Conservation (phyloP, 2,329 filamentous ascomycete genomes). For the Emergomyces pasteurianus region DNA sequence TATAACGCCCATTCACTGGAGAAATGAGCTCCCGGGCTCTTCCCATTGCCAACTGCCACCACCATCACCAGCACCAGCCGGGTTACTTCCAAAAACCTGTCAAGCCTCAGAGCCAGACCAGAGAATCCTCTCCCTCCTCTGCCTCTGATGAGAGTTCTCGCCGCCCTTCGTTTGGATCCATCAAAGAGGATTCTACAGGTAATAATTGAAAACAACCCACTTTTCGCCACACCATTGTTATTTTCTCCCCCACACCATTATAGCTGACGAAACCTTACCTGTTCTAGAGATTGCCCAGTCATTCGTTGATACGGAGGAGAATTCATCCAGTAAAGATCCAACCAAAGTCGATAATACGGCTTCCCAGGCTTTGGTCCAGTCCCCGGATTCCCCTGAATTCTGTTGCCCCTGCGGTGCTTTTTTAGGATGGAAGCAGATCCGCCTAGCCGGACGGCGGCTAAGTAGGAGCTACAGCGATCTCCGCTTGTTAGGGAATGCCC, state of each 20-base stretch:
- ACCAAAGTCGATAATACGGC: conserved; percentile 13
- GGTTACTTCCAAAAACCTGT: not conserved
- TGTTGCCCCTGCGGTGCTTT: conserved; percentile 37
- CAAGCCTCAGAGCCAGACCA: conserved; percentile 14
- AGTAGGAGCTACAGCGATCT: conserved; percentile 36
- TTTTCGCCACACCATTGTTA: not conserved
- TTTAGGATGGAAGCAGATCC: conserved; percentile 35
- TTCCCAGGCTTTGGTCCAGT: conserved; percentile 20
- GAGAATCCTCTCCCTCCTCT: conserved; percentile 24
- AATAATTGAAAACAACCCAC: conserved; percentile 9
- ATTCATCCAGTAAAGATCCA: conserved; percentile 19
- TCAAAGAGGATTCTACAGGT: conserved; percentile 34
- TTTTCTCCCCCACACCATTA: not conserved
- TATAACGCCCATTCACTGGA: conserved; percentile 4
- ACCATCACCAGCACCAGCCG: not conserved
- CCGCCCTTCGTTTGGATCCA: conserved; percentile 31
- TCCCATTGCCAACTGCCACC: not conserved
- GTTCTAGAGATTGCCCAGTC: conserved; percentile 31
- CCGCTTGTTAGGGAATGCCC: conserved; percentile 22
- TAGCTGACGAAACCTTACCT: not conserved
- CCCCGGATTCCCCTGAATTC: conserved; percentile 25
- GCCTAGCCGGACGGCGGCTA: conserved; percentile 30
- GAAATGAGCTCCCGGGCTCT: not conserved
- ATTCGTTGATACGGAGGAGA: conserved; percentile 30
- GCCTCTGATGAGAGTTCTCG: conserved; percentile 29